These are phyloP conservation scores for Sutorius eximius DNA, from an alignment of 1,284 basidiomycete genomes.

Conservation along the genomic window DNA sequence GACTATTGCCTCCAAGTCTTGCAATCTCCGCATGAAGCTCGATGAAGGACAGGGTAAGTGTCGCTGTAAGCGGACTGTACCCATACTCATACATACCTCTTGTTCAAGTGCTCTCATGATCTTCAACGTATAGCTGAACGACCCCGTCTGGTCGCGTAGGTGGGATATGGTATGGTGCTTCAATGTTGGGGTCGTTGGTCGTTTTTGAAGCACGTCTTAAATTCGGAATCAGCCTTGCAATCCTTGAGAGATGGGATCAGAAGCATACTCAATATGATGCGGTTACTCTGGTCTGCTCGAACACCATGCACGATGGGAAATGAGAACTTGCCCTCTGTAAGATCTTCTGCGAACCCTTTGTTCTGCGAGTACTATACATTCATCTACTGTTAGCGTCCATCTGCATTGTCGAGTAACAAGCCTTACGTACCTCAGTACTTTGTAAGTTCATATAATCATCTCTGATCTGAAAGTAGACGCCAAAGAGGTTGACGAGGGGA, in stretches of 20 bases:
- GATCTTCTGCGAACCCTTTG: conserved; percentile 94
- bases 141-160: conserved; percentile 64
- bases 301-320: conserved; percentile 93
- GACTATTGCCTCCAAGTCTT: conserved; percentile 29
- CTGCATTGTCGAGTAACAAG: background rate
- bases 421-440: conserved; percentile 76
- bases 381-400: background rate
- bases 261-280: conserved; percentile 77
- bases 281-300: conserved; percentile 69
- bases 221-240: background rate
- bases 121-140: conserved; percentile 66
- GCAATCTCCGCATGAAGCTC: conserved; percentile 34
- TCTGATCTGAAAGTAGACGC: conserved; percentile 93
- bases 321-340: conserved; percentile 96
- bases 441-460: conserved; percentile 98
- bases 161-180: conserved; percentile 82
- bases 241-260: background rate
- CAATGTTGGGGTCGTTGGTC: conserved; percentile 75
- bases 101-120: conserved; percentile 55
- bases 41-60: background rate
- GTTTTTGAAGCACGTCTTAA: conserved; percentile 87
- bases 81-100: conserved; percentile 39
- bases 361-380: conserved; percentile 78
- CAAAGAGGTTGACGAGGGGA: conserved; percentile 91
- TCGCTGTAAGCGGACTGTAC: too few relatives aligned